Conservation (phyloP, 805 yeast species). For the Sugiyamaella chiloensis region DNA sequence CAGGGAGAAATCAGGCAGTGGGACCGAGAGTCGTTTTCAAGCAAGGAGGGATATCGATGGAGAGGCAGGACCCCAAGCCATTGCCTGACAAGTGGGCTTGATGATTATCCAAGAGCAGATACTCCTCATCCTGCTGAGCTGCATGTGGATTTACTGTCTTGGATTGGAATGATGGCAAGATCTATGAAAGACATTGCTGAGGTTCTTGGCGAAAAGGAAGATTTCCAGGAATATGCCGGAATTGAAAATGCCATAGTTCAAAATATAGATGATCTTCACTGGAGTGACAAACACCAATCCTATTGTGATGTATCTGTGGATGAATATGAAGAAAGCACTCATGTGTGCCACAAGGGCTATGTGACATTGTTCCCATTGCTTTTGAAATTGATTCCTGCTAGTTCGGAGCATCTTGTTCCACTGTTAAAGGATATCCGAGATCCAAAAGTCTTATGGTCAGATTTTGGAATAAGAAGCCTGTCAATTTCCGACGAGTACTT, state of each 20-base stretch:
- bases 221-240: constrained; percentile 48
- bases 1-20: constrained; percentile 69
- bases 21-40: constrained; percentile 51
- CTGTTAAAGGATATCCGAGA: constrained; percentile 60
- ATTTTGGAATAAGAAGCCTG: constrained; percentile 76
- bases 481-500: constrained; percentile 64
- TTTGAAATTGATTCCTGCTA: constrained; percentile 52
- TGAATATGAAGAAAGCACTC: constrained; percentile 60
- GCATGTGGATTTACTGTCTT: constrained; percentile 82
- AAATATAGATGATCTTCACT: constrained; percentile 73
- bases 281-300: constrained; percentile 63
- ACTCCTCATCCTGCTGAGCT: constrained; percentile 85
- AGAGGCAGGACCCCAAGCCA: constrained; percentile 83
- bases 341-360: constrained; percentile 88
- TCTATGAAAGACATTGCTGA: constrained; percentile 73
- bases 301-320: constrained; percentile 85
- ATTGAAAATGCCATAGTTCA: constrained; percentile 55
- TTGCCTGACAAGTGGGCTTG: constrained; percentile 89
- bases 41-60: constrained; percentile 81
- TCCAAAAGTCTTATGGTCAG: constrained; percentile 71
- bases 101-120: constrained; percentile 87
- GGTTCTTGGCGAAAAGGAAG: constrained; percentile 56
- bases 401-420: constrained; percentile 46
- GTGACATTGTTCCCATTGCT: constrained; percentile 82
- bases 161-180: constrained; percentile 92